Conservation (phyloP, 352 stramenopile species). For the Pythium volutum region DNA sequence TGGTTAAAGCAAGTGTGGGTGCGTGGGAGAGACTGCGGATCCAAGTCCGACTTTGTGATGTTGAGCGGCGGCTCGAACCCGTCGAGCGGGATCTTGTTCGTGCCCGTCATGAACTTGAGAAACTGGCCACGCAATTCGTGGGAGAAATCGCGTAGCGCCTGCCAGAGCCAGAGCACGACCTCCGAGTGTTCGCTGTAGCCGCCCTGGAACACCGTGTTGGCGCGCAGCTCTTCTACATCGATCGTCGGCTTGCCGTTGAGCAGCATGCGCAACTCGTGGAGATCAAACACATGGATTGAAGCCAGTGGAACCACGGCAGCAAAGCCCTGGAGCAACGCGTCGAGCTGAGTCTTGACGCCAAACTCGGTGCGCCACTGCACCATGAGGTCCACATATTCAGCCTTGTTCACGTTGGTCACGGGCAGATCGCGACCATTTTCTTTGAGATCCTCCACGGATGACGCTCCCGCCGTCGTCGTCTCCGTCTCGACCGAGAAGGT, state of each 20-base stretch:
- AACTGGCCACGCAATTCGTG: constrained; percentile 58
- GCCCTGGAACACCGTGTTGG: constrained; percentile 76
- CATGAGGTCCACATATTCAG: constrained; percentile 45
- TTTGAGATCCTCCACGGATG: constrained; percentile 31
- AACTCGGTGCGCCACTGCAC: constrained; percentile 39
- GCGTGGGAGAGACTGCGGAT: constrained; percentile 57
- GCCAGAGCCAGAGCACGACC: constrained; percentile 84
- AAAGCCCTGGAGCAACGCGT: constrained; percentile 38
- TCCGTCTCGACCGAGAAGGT: constrained; percentile 79
- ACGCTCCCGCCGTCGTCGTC: background rate
- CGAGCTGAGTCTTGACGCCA: constrained; percentile 33
- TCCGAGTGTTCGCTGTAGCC: constrained; percentile 75
- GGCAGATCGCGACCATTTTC: constrained; percentile 39
- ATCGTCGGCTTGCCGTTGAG: constrained; percentile 62
- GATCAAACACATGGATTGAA: constrained; percentile 33
- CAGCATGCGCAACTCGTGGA: constrained; percentile 41
- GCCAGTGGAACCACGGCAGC: constrained; percentile 28
- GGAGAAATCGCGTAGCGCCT: constrained; percentile 67
- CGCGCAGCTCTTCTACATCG: constrained; percentile 82
- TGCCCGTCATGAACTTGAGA: constrained; percentile 85
- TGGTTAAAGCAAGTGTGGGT: constrained; percentile 90
- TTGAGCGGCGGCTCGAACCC: constrained; percentile 87
- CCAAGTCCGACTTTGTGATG: constrained; percentile 76
- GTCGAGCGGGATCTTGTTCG: constrained; percentile 79
- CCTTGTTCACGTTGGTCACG: constrained; percentile 55